phyloP scores from a whole-genome alignment of 108 stramenopile genomes.

The Skeletonema tropicum region DNA sequence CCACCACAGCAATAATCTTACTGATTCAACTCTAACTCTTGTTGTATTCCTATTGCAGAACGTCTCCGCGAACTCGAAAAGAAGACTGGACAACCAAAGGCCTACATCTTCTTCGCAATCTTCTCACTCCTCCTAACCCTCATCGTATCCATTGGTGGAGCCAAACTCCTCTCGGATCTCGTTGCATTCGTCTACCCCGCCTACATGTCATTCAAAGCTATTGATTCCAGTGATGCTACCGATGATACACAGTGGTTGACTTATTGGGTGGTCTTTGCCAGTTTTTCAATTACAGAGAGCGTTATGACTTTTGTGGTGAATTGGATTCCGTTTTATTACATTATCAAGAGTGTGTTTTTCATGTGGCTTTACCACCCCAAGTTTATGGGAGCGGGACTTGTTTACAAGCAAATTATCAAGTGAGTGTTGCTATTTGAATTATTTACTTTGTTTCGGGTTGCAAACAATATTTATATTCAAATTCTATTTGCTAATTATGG shows the following conservation, averaged over 20 bases:
- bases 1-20: neutral
- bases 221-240: constrained; percentile 72
- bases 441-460: constrained; percentile 1
- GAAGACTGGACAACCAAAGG: constrained; percentile 83
- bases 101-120: constrained; percentile 65
- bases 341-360: constrained; percentile 76
- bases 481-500: neutral
- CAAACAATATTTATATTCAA: neutral
- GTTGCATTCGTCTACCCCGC: constrained; percentile 95
- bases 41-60: constrained; percentile 50
- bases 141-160: constrained; percentile 64
- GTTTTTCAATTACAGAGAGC: constrained; percentile 72
- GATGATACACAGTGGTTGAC: constrained; percentile 97
- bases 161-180: constrained; percentile 86
- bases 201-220: constrained; percentile 97
- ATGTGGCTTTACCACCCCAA: constrained; percentile 88
- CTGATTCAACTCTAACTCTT: constrained; percentile 4
- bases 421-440: constrained; percentile 13
- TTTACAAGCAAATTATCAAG: constrained; percentile 72
- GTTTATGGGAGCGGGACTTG: constrained; percentile 73
- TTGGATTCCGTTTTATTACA: constrained; percentile 84
- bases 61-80: constrained; percentile 74
- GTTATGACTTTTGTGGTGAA: constrained; percentile 51
- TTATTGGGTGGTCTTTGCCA: constrained; percentile 96
- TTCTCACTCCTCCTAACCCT: constrained; percentile 36